Evolutionary conservation across 345 rosid genomes (phyloP), one percentile per base, ranked within the genome.

Genomic region (Barbarea vulgaris): DNA sequence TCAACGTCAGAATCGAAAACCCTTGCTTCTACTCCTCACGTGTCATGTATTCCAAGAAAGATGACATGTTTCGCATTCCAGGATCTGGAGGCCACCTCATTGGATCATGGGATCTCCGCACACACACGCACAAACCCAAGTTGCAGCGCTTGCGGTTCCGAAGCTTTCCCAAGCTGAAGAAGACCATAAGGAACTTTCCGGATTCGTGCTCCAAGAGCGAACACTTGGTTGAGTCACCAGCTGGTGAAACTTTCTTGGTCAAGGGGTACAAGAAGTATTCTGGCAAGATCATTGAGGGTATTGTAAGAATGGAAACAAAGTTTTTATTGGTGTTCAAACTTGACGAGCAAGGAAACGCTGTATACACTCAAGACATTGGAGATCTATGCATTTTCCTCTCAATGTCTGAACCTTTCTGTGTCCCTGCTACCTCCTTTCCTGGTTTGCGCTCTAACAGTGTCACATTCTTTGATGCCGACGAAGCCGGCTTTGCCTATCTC

Each of bases 291-390:
- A 27, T 27, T 3, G 19, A 55, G 62, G 59, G 30, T 27, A 30
- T 57, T 6, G 1, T 24, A 11, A 57, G n/a, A 57, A 0, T 57
- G 62, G 4, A 31, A 30, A 28, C 62, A 30, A 10, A 56, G n/a
- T 13, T 5, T 27, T 54, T 27, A 27, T 85, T 67, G 80, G 85
- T 66, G 42, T 77, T 79, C 85, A 58, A 17, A 14, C 82, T 74
- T 44, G 78, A 82, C 61, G 77, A 39, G 76, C 70, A 82, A 89
- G 95, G 89, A 87, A 39, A 15, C 50, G 31, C 27, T 57, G 62
- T 22, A 19, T 51, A 51, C 28, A 59, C 14, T 46, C 63, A 21
- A 19, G 52, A 39, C 14, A 63, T 42, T 8, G 52, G 21, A 63
- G 48, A 61, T 61, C 50, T 61, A 12, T 6, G 7, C 42, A 17